These are phyloP conservation scores for Pseudogymnoascus sp. DNA, from an alignment of 2,329 filamentous ascomycete species.

Conservation along the genomic window DNA sequence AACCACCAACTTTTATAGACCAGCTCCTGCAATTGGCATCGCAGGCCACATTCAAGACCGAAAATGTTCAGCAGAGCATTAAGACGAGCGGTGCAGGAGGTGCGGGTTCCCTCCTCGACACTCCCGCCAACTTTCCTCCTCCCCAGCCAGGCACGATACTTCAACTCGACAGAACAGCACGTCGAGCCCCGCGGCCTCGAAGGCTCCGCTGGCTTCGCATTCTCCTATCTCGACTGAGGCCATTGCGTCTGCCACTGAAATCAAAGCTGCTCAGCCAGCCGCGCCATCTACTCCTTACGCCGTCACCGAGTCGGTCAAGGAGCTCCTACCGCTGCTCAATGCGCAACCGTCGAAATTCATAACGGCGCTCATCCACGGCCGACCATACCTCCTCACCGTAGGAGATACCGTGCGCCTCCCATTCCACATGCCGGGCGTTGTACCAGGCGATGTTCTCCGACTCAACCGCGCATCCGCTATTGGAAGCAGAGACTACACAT, in stretches of 20 bases:
- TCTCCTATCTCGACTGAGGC: slow-evolving; percentile 12
- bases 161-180: slow-evolving; percentile 46
- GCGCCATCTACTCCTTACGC: slow-evolving; percentile 24
- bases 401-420: slow-evolving; percentile 73
- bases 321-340: slow-evolving; percentile 63
- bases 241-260: not conserved
- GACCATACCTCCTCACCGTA: slow-evolving; percentile 70
- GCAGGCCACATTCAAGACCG: slow-evolving; percentile 13
- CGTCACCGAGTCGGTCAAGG: slow-evolving; percentile 49
- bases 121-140: slow-evolving; percentile 47
- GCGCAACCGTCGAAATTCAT: slow-evolving; percentile 73
- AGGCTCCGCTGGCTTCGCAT: slow-evolving; percentile 13
- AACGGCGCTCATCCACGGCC: slow-evolving; percentile 71
- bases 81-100: slow-evolving; percentile 57
- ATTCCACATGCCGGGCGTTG: slow-evolving; percentile 69
- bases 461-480: slow-evolving; percentile 78
- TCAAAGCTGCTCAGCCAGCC: slow-evolving; percentile 15
- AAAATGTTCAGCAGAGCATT: slow-evolving; percentile 42
- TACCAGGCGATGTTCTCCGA: slow-evolving; percentile 77
- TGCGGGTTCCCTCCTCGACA: slow-evolving; percentile 36
- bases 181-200: slow-evolving; percentile 33
- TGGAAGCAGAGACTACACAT: slow-evolving; percentile 83
- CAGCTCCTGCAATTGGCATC: not conserved
- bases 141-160: slow-evolving; percentile 36
- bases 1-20: slow-evolving; percentile 2